phyloP scores from a whole-genome alignment of 164 flowering plant genomes.

The Aristolochia contorta region DNA sequence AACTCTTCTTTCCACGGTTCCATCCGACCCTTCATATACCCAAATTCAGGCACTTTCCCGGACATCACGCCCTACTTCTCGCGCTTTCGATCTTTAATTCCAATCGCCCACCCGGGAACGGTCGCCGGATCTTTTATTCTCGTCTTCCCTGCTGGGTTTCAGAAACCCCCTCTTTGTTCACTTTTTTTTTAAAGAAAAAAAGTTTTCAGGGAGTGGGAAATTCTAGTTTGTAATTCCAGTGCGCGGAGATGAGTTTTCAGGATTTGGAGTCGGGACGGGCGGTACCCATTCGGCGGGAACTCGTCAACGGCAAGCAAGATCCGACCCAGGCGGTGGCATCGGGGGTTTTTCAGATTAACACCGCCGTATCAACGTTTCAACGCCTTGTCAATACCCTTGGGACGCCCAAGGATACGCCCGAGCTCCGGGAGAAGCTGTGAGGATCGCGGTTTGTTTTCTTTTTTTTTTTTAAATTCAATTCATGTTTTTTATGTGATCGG shows the following conservation, averaged over 20 bases:
- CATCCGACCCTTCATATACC: no score
- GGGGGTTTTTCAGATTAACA: conserved; percentile 52
- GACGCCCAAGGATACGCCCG: conserved; percentile 56
- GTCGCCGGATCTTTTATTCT: no score
- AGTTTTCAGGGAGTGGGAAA: no score
- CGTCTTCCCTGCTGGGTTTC: no score
- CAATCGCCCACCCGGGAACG: no score
- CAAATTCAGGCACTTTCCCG: no score
- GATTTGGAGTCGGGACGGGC: conserved; percentile 49
- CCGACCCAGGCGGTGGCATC: conserved; percentile 52
- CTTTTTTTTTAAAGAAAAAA: background rate
- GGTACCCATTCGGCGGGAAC: conserved; percentile 15
- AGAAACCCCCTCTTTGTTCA: background rate
- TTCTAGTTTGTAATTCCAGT: conserved; percentile 9
- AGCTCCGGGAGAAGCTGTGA: conserved; percentile 52
- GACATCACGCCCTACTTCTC: no score
- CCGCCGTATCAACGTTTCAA: conserved; percentile 47
- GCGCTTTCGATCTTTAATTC: no score
- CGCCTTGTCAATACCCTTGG: conserved; percentile 61
- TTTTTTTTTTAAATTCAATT: background rate
- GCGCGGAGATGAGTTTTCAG: conserved; percentile 41
- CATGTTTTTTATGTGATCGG: background rate
- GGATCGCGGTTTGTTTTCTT: conserved; percentile 2
- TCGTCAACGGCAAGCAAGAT: conserved; percentile 22
- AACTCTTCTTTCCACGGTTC: no score